These are phyloP conservation scores for Penicillium angulare DNA, from an alignment of 495 filamentous ascomycete species.

Conservation along the genomic window DNA sequence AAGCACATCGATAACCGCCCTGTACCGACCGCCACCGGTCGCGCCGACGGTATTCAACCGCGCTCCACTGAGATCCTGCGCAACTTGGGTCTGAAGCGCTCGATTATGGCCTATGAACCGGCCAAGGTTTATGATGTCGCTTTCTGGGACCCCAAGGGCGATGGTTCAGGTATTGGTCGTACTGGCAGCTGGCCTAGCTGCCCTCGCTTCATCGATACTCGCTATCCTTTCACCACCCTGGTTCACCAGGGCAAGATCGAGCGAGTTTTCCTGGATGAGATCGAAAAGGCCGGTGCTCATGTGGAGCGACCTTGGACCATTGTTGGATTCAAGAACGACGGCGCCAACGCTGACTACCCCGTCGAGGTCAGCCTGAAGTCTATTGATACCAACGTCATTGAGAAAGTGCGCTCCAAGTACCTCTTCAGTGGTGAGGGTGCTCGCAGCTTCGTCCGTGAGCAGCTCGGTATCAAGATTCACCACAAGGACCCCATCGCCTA, in stretches of 20 bases:
- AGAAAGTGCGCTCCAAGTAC: slow-evolving; percentile 64
- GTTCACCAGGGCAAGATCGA: slow-evolving; percentile 67
- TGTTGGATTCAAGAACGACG: slow-evolving; percentile 58
- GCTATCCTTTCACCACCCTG: slow-evolving; percentile 65
- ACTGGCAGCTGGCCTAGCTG: slow-evolving; percentile 64
- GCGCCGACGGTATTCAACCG: slow-evolving; percentile 76
- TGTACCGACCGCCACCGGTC: slow-evolving; percentile 60
- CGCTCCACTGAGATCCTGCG: slow-evolving; percentile 66
- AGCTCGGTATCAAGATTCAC: slow-evolving; percentile 56
- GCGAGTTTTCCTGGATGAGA: slow-evolving; percentile 61
- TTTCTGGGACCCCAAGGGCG: slow-evolving; percentile 59
- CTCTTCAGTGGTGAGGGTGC: slow-evolving; percentile 65
- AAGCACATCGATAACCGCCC: slow-evolving; percentile 67
- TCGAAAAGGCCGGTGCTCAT: slow-evolving; percentile 55
- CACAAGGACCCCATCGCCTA: slow-evolving; percentile 64
- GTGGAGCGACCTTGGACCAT: slow-evolving; percentile 66
- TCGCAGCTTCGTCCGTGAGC: slow-evolving; percentile 59
- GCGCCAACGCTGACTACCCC: slow-evolving; percentile 53
- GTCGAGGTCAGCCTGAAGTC: slow-evolving; percentile 71
- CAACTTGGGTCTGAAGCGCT: slow-evolving; percentile 64
- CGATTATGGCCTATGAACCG: slow-evolving; percentile 62
- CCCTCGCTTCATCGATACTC: slow-evolving; percentile 63
- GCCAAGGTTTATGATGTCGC: slow-evolving; percentile 67
- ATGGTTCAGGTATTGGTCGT: slow-evolving; percentile 53
- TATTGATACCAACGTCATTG: slow-evolving; percentile 65